Evolutionary conservation across 257 asterid species (phyloP).

Genomic region (Solanum sitiens): DNA sequence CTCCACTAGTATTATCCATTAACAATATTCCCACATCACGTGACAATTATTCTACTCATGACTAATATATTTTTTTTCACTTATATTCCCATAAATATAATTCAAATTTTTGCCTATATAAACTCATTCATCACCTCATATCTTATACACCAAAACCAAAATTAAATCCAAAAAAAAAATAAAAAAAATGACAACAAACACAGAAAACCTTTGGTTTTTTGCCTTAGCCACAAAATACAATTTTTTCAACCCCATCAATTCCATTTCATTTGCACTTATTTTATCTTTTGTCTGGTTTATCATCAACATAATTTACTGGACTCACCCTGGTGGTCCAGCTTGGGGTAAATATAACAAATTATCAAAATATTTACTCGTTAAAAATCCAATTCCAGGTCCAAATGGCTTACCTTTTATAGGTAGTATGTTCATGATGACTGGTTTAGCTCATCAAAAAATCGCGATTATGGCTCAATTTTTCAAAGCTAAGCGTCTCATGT

Average conservation of each 20-base stretch:
- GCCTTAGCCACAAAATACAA: constrained; percentile 46
- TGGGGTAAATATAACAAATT: constrained; percentile 1
- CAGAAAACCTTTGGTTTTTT: constrained; percentile 54
- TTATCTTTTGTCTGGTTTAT: constrained; percentile 7
- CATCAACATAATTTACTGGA: constrained; percentile 1
- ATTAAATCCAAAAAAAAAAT: not conserved
- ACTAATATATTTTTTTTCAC: not conserved
- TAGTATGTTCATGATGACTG: constrained; percentile 34
- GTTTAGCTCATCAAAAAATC: constrained; percentile 47
- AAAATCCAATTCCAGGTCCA: constrained; percentile 42
- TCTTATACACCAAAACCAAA: not conserved
- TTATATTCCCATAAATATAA: not conserved
- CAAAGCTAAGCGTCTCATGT: constrained; percentile 48
- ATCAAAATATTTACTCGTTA: not conserved
- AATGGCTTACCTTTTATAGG: constrained; percentile 49
- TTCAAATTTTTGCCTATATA: not conserved
- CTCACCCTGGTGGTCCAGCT: constrained; percentile 4
- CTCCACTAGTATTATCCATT: not conserved
- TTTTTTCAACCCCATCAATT: constrained; percentile 16
- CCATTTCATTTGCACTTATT: constrained; percentile 15
- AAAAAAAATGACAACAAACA: constrained; percentile 10
- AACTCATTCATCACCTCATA: not conserved
- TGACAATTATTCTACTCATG: not conserved
- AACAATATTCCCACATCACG: not conserved
- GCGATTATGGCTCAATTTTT: constrained; percentile 18